Base-by-base conservation (phyloP, 2,329 filamentous ascomycete genomes). In the Aureobasidium sp. region DNA sequence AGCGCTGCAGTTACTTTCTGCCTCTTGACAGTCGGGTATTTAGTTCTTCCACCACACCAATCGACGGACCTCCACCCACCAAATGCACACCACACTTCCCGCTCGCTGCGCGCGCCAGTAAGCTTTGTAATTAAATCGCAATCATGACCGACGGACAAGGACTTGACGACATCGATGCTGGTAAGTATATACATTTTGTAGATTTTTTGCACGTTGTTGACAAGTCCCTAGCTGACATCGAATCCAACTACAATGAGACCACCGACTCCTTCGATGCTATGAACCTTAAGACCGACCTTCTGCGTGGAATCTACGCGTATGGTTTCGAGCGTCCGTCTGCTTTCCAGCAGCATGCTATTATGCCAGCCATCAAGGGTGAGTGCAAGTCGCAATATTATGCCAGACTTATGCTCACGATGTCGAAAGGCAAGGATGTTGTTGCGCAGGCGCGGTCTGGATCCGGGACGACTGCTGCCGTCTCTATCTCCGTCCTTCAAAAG, bases 191-290 rank as follows among this genome's bases (percentile, higher is more conserved):
- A 51, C 48, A 51, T 51, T 36, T 51, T 37, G 48, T 31, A 51
- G 48, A 51, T 51, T 37, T 25, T 51, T 51, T 51, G 48, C 17
- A 51, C 48, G 48, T 51, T 51, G 48, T 51, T 51, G 48, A 51
- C 48, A 51, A 51, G 31, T 51, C 37, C 48, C 48, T 51, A 37
- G 48, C 48, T 51, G 48, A 95, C 84, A 99, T 99, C 85, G 94
- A 99, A 86, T 96, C 92, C 77, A 99, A 99, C 90, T 99, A 97
- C 84, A 94, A 99, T 86, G 92, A 97, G 86, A 92, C 93, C 75
- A 93, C 94, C 80, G 94, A 99, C 82, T 96, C 91, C 66, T 99
- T 99, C 82, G 94, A 99, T 82, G 85, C 92, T 73, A 99, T 99
- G 94, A 88, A 87, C 81, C 86, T 99, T 75, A 96, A 95, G 86